phyloP scores from a whole-genome alignment of 257 asterid genomes.

The Nicotiana knightiana region DNA sequence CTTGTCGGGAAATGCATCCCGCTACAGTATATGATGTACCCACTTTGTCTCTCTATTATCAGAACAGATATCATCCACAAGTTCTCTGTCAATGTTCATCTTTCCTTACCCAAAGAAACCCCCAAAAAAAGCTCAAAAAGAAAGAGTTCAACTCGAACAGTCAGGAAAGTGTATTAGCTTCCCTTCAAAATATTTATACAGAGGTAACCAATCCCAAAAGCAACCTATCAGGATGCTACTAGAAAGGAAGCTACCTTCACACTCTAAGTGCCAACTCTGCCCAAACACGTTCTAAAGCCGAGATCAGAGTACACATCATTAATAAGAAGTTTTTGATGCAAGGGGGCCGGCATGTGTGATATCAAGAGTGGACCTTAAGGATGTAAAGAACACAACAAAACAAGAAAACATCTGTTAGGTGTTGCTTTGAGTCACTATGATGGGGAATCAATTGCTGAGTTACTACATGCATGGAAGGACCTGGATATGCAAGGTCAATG shows the following conservation, averaged over 20 bases:
- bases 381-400: background rate
- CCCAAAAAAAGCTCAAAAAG: background rate
- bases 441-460: no score
- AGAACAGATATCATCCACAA: background rate
- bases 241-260: background rate
- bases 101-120: no score
- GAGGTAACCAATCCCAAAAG: background rate
- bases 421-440: no score
- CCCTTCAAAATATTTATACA: background rate
- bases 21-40: background rate
- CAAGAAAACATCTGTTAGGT: background rate
- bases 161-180: background rate
- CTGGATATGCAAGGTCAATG: no score
- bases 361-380: background rate
- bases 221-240: background rate
- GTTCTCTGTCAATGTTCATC: background rate
- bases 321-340: background rate
- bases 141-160: background rate
- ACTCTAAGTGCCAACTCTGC: background rate
- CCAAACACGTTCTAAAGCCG: background rate
- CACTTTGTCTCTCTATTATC: background rate
- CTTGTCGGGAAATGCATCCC: background rate
- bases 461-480: no score
- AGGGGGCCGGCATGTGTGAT: background rate
- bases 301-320: background rate